Evolutionary conservation across 2,329 filamentous ascomycete species (phyloP), one percentile per base, ranked within the genome.

Genomic region (Ramichloridium luteum): DNA sequence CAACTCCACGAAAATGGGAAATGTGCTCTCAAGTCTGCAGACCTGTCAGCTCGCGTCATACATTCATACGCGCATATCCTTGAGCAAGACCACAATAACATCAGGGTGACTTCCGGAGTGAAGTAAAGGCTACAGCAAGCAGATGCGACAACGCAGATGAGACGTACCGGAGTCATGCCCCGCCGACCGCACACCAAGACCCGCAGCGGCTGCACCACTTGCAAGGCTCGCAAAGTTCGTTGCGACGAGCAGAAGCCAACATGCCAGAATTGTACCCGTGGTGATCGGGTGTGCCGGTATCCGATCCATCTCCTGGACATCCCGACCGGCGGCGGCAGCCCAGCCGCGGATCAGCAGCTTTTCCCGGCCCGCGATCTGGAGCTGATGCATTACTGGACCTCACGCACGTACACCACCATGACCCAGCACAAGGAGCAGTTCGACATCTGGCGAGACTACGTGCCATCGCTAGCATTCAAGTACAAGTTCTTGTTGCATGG

Each of bases 301-400:
- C 32, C 41, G 3, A 37, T 35, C 17, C 41, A 44, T 23, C 20
- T 32, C 14, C 22, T 38, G n/a, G 27, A 28, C 20, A 16, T 38
- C 14, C 31, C 37, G n/a, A 34, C 28, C 28, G 27, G 35, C 4
- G 13, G 13, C 30, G 9, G 32, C 23, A 27, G 18, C 26, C 32
- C 32, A 4, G 15, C 26, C 3, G 31, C 27, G 8, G 36, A 39
- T 18, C 33, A 43, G 5, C 29, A 30, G 12, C 30, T 43, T 26
- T 43, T 43, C 15, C 40, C 41, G 2, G 2, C 39, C 3, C 39
- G 41, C 13, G 43, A 46, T 13, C 41, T 47, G 36, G 43, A 47
- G 25, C 34, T 47, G 5, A 37, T 47, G 6, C 44, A 47, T 17
- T 39, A 47, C 22, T 47, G 41, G 31, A 45, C 44, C 1, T 33